Evolutionary conservation across 257 asterid genomes (phyloP), one percentile per base, ranked within the genome.

Genomic region (Anisodus acutangulus): DNA sequence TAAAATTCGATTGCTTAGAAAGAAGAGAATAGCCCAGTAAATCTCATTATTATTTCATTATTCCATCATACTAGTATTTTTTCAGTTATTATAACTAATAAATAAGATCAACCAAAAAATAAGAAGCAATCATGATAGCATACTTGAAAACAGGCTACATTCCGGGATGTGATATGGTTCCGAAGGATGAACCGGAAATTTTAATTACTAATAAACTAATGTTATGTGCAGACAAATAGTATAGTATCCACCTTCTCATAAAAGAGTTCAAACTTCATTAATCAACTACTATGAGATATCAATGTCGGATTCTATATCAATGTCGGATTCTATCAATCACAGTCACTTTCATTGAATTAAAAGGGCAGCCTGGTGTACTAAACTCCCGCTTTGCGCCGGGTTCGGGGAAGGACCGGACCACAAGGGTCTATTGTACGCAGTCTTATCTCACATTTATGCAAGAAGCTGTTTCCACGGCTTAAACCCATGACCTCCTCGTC

Each of bases 61-160:
- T 74, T 45, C 84, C 11, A 66, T 7, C 80, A 26, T 57, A 72
- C 35, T 69, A 60, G 15, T 76, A 9, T 26, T 57, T 16, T 26
- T 35, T 67, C 7, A 15, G n/a, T 78, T 86, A 84, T 60, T 41
- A 67, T 87, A 45, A 31, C 6, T 37, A 67, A 67, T 67, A 31
- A 31, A 58, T 62, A 19, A 64, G 71, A 89, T 90, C 91, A 35
- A 79, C 90, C 86, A 89, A 60, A 88, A 89, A 88, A 82, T 82
- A 88, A 84, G 88, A 87, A 49, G 78, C 59, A 85, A 79, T 81
- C 89, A 87, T 81, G 85, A 82, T 81, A 86, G 85, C 87, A 86
- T 86, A 88, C 86, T 87, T 19, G 82, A 87, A 82, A 86, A 84
- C 80, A 74, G 19, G 54, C 74, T 55, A 69, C 70, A 37, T 22